phyloP scores from a whole-genome alignment of 2,329 filamentous ascomycete species.

The Nemania bipapillata region DNA sequence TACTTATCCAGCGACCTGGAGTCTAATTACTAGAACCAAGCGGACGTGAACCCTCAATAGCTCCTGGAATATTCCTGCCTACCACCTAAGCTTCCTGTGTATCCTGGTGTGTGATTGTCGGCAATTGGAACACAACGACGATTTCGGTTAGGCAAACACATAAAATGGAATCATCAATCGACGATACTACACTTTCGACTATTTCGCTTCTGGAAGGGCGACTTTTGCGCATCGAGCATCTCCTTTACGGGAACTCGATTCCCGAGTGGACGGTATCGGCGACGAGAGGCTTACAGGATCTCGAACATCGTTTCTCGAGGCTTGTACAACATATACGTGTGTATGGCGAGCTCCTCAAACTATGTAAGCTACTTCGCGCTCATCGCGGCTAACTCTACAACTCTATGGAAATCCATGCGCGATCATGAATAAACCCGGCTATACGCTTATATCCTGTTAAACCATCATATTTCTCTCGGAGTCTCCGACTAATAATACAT shows the following conservation, averaged over 20 bases:
- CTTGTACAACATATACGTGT: conserved; percentile 64
- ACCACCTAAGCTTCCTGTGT: neutral
- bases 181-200: conserved; percentile 65
- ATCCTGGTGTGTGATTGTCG: neutral
- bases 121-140: neutral
- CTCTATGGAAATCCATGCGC: neutral
- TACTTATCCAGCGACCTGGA: too few relatives aligned
- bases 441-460: neutral
- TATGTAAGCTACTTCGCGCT: conserved; percentile 59
- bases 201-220: conserved; percentile 68
- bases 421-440: neutral
- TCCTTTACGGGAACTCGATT: conserved; percentile 63
- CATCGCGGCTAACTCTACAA: neutral
- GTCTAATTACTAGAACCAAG: neutral
- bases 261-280: conserved; percentile 56
- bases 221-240: conserved; percentile 68
- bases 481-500: conserved; percentile 19
- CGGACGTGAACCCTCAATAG: neutral
- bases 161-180: conserved; percentile 54
- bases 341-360: conserved; percentile 69
- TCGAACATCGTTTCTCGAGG: conserved; percentile 65
- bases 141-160: neutral
- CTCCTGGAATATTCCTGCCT: neutral
- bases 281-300: conserved; percentile 58
- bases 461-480: neutral